A percentile compares a stretch with the other conserved stretches of the same genome.
phyloP scores from a whole-genome alignment of 345 rosid species.

The Angophora floribunda region DNA sequence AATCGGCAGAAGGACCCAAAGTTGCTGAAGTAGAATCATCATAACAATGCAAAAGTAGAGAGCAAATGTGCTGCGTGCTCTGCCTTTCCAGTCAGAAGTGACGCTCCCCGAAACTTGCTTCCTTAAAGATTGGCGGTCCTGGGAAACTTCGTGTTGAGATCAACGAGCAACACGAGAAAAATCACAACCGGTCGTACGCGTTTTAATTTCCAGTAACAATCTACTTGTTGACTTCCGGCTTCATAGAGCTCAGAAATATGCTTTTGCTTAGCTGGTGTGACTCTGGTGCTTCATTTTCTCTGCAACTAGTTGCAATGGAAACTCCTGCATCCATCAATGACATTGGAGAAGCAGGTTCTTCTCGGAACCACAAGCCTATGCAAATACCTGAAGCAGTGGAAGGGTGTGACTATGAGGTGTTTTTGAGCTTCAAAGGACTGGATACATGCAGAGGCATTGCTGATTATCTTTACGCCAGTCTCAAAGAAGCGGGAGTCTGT shows the following conservation, averaged over 20 bases:
- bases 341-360: background rate
- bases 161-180: no score
- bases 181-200: no score
- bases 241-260: background rate
- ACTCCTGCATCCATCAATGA: background rate
- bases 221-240: background rate
- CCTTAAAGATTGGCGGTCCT: no score
- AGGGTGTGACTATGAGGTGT: background rate
- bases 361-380: background rate
- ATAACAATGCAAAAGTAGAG: no score
- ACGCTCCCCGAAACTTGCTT: no score
- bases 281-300: background rate
- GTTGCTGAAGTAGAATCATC: no score
- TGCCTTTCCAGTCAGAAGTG: no score
- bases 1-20: no score
- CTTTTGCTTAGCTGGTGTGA: background rate
- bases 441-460: background rate
- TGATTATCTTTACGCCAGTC: accelerated
- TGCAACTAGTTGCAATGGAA: background rate
- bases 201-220: background rate
- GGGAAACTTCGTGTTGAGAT: no score
- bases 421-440: background rate
- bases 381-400: background rate
- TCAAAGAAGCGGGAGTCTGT: background rate
- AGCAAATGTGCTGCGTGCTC: no score